Evolutionary conservation across 441 rosid species (phyloP), one percentile per base, ranked within the genome.

Genomic region (Gossypium aridum): DNA sequence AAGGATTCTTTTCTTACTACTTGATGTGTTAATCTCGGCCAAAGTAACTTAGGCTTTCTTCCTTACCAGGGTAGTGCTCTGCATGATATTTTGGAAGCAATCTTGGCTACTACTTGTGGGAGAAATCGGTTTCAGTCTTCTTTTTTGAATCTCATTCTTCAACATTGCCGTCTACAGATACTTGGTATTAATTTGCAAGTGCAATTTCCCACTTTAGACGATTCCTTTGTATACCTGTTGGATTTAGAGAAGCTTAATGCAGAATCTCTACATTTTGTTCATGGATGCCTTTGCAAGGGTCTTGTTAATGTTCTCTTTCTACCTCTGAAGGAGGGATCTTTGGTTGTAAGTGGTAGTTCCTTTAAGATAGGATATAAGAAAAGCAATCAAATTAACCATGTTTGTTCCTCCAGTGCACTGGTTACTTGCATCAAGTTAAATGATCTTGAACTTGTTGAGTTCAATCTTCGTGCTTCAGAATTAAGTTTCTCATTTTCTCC

Each of bases 41-140:
- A 26, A 69, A 17, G 31, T 80, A 12, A 71, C 43, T 26, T 16
- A 9, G 60, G 62, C 54, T 54, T 72, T 74, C 72, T 66, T 60
- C 22, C 51, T 7, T 74, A 59, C 67, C 90, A 91, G 98, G 99
- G 98, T 57, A 77, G 83, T 75, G 76, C 84, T 76, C 82, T 93
- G 77, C 99, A 93, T 77, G 90, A 82, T 45, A 79, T 87, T 73
- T 83, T 95, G 82, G 88, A 84, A 76, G 85, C 83, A 77, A 74
- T 93, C 70, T 72, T 86, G 72, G 78, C 49, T 56, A 78, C 75
- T 13, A 73, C 74, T 72, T 72, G 86, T 28, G 79, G 82, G 76
- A 87, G 83, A 75, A 83, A 74, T 70, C 71, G 80, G 78, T 79
- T 87, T 31, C 81, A 80, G 76, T 84, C 79, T 71, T 86, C 93